A percentile compares a stretch with the other conserved stretches of the same genome.
These are phyloP conservation scores for Kokia cookei DNA, from an alignment of 441 rosid species.

Conservation along the genomic window DNA sequence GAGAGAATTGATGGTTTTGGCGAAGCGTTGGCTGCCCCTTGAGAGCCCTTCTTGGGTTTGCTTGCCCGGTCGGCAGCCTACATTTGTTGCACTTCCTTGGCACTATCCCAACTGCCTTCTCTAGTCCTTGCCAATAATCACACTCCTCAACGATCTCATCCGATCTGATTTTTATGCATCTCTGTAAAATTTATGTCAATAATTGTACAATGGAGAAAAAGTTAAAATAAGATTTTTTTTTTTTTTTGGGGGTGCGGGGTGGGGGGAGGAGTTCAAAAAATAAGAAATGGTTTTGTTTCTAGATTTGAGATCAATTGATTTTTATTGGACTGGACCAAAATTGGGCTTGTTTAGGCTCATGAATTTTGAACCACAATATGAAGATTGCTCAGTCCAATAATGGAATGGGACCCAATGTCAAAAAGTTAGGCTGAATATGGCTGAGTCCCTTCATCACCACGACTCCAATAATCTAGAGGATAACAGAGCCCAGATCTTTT, in stretches of 20 bases:
- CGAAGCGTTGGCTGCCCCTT: not conserved
- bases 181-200: not conserved
- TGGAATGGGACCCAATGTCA: no score
- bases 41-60: not conserved
- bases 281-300: not conserved
- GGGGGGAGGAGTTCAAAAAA: no score
- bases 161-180: not conserved
- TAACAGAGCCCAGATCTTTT: no score
- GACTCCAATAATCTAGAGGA: no score
- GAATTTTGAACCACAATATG: not conserved
- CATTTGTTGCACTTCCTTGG: not conserved
- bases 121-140: not conserved
- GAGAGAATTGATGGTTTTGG: not conserved
- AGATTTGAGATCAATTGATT: not conserved
- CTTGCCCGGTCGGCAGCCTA: not conserved
- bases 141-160: not conserved
- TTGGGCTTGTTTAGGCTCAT: not conserved
- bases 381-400: not conserved
- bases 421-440: no score
- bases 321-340: not conserved
- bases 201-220: not conserved
- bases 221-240: not conserved
- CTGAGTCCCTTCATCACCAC: no score
- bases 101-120: not conserved
- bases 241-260: not conserved